Base-by-base conservation (phyloP, 2,329 filamentous ascomycete genomes). In the Hymenoscyphus fraxineus region DNA sequence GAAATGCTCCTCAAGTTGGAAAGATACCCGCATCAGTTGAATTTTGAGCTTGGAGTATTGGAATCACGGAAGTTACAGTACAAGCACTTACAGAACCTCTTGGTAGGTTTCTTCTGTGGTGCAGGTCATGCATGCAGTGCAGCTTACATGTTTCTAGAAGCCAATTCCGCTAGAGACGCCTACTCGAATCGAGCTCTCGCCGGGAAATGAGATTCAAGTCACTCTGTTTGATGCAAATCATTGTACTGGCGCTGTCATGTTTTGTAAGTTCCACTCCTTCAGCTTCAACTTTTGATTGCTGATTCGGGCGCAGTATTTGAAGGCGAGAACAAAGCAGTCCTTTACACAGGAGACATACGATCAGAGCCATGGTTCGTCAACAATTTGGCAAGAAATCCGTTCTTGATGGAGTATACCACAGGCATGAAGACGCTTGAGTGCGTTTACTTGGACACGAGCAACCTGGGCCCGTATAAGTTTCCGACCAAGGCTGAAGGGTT, bases 201-300 rank as follows among this genome's bases (percentile, higher is more conserved):
- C 88, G 0, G 85, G 85, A 1, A 83, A 84, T 58, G 79, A 78
- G n/a, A 86, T 97, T 31, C 86, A 88, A 58, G 91, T 96, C 19
- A 97, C 93, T 0, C 80, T 97, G 0, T 85, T 97, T 60, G 90
- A 97, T 78, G 93, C 94, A 1, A 97, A 98, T 71, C 94, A 97
- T 74, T 98, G 94, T 71, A 84, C 89, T 0, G 93, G 94, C 0
- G 88, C 92, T 19, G 92, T 95, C 19, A 96, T 97, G 92, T 97
- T 97, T 73, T 80, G 84, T 86, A 74, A 68, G 83, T 75, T 1
- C 31, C 0, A 5, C 1, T 13, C 12, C 7, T 15, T 41, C 27
- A 3, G 27, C 1, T 32, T n/a, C 2, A 6, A 54, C 39, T 10
- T 39, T 27, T 6, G 22, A 22, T 27, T 62, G 15, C 58, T 70